Evolutionary conservation across 1,284 basidiomycete species (phyloP), one percentile per base, ranked within the genome.

Genomic region (Pseudomicrostroma phylloplanum): DNA sequence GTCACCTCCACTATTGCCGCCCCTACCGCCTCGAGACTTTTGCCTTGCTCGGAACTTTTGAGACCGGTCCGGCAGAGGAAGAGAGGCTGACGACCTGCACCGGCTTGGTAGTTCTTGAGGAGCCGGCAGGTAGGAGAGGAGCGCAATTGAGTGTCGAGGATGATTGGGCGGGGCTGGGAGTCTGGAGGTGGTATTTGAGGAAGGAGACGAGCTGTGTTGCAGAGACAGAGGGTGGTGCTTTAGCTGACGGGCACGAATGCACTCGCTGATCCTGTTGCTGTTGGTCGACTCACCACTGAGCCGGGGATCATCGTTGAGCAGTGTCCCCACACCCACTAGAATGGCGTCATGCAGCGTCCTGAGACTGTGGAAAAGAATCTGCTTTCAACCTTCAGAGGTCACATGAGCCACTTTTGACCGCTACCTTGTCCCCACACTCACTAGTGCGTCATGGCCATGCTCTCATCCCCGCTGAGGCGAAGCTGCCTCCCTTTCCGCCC

Each of bases 381-480:
- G n/a, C 42, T n/a, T n/a, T n/a, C n/a, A n/a, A n/a, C n/a, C n/a
- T n/a, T 36, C 30, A 36, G 30, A 36, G 30, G 30, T 9, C 30
- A 36, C 4, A 36, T 36, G 30, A 36, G 30, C 30, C 9, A 36
- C 9, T 36, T 3, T 9, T 36, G 4, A 36, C 9, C 30, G 9
- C 30, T 36, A 9, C 30, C 30, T 36, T 9, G 30, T 48, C 23
- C 46, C 23, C 23, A 4, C 11, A 57, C 82, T 55, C 46, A 92
- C 91, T 88, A 89, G 80, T 97, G 94, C 13, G 94, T 97, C 89
- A 98, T 92, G 54, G 86, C 73, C 88, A 94, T 89, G 78, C 90
- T 93, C 75, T 96, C 90, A 42, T 83, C 81, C 1, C 93, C 89
- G 70, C 90, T 93, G 58, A 98, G 82, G 19, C 86, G 84, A 41